Base-by-base conservation (phyloP, 345 rosid genomes). In the Salix caprea region DNA sequence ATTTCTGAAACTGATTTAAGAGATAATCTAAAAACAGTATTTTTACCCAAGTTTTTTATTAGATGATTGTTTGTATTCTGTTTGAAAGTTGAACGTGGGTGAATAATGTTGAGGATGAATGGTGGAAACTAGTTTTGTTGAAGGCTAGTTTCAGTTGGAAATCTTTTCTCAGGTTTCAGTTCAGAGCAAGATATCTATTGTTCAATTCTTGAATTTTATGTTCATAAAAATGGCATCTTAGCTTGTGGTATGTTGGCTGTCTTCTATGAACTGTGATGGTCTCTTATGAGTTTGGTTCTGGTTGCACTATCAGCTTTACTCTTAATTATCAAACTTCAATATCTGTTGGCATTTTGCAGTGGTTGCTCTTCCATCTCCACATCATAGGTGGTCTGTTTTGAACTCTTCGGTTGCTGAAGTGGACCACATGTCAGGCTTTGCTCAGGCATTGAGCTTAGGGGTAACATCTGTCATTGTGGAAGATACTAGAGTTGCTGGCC, bases 401-500 rank as follows among this genome's bases (percentile, higher is more conserved):
- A 92, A 91, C 85, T 69, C 88, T 34, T 87, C 93, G 15, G 91
- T 95, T 78, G 93, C 92, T 78, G 88, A 80, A 83, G 94, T 92
- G 80, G 93, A 91, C 79, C 67, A 88, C 78, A 74, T 65, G 78
- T 72, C 77, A 74, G 99, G 96, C 62, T 80, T 84, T 74, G 81
- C 88, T 80, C 86, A 75, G 77, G 93, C 96, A 42, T 14, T 87
- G 77, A 87, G 82, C 78, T 84, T 95, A 79, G 99, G 99, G 71
- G 84, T 77, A 83, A 88, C 97, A 71, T 77, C 90, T 80, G 81
- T 92, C 70, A 83, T 86, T 84, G 92, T 92, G 67, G 90, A 92
- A 87, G 99, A 95, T 85, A 93, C 88, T 44, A 89, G 99, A 76
- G 95, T 95, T 76, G 89, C 92, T 85, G 97, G 93, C n/a, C 97